These are phyloP conservation scores for Aaosphaeria arxii DNA, from an alignment of 2,329 filamentous ascomycete species.

Conservation along the genomic window DNA sequence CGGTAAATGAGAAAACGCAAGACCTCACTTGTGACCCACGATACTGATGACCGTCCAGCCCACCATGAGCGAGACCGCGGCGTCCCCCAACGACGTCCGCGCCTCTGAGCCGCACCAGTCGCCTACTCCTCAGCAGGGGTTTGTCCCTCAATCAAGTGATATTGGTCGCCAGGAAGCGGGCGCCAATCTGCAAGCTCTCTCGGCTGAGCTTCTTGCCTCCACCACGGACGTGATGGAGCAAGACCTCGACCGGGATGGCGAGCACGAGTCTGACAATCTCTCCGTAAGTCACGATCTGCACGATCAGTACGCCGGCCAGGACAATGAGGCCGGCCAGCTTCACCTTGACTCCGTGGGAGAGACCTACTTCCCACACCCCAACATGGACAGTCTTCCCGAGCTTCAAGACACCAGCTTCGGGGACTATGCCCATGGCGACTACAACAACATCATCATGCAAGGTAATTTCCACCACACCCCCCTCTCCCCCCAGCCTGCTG, in stretches of 20 bases:
- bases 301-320: too few species aligned
- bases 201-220: too few species aligned
- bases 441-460: background rate
- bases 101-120: background rate
- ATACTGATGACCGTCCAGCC: background rate
- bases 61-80: background rate
- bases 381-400: background rate
- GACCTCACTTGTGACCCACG: too few species aligned
- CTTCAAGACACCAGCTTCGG: background rate
- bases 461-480: background rate
- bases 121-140: background rate
- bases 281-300: too few species aligned
- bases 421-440: background rate
- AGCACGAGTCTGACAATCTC: background rate
- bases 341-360: background rate
- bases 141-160: background rate
- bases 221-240: too few species aligned
- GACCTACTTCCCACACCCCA: background rate
- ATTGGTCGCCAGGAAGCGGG: too few species aligned
- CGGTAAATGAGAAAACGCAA: too few species aligned
- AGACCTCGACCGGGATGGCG: background rate
- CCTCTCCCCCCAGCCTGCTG: background rate
- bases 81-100: background rate
- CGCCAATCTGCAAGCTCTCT: too few species aligned
- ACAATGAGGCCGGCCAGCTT: too few species aligned